Evolutionary conservation across 371 early-diverging fungal genomes (phyloP).

Genomic region (Apophysomyces trapeziformis): DNA sequence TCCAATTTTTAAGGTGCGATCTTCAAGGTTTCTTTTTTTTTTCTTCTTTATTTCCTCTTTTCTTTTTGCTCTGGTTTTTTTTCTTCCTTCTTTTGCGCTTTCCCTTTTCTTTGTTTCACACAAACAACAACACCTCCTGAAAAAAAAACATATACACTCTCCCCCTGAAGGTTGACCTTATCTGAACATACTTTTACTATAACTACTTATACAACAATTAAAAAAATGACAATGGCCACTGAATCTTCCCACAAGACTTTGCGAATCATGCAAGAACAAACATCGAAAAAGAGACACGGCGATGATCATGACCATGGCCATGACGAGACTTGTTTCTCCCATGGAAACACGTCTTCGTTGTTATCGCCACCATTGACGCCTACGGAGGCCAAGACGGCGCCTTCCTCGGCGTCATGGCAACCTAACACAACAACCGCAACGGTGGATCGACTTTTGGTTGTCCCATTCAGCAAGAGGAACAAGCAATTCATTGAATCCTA

Average conservation of each 20-base stretch:
- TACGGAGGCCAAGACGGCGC: slow-evolving; percentile 10
- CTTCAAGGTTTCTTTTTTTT: slow-evolving; percentile 2
- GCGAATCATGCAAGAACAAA: slow-evolving; percentile 7
- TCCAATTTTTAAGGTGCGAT: slow-evolving; percentile 9
- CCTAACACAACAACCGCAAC: not conserved
- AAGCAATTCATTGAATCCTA: slow-evolving; percentile 22
- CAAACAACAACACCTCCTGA: slow-evolving; percentile 2
- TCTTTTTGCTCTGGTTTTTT: slow-evolving; percentile 12
- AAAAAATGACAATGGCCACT: slow-evolving; percentile 13
- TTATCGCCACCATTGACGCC: slow-evolving; percentile 21
- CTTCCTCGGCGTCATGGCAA: slow-evolving; percentile 3
- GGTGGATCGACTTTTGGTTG: slow-evolving; percentile 1
- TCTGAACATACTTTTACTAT: not conserved
- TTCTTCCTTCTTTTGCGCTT: slow-evolving; percentile 18
- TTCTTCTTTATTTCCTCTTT: slow-evolving; percentile 12
- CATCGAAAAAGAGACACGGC: slow-evolving; percentile 3
- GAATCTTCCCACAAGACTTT: slow-evolving; percentile 15
- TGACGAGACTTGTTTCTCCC: not conserved
- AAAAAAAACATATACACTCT: not conserved
- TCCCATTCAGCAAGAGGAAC: slow-evolving; percentile 8
- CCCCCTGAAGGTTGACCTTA: slow-evolving; percentile 13
- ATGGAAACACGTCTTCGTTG: not conserved
- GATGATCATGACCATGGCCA: not conserved
- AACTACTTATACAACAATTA: not conserved
- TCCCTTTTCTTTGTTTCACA: slow-evolving; percentile 6